Conservation (phyloP, 208 protist genomes). For the Trichomonas tenax region DNA sequence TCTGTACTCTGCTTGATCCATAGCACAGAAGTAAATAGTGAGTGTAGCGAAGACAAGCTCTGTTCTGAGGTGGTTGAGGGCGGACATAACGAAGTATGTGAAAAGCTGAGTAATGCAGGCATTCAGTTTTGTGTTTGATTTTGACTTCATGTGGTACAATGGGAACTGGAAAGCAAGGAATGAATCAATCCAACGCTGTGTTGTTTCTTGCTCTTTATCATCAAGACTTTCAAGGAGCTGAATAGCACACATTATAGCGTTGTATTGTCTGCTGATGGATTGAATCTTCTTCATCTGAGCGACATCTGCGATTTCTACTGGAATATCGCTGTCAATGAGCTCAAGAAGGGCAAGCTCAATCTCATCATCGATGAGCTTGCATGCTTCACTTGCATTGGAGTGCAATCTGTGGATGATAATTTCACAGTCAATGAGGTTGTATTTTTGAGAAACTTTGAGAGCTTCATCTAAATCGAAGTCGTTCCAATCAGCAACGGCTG, state of each 20-base stretch:
- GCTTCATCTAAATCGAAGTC: background rate
- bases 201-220: background rate
- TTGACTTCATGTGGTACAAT: background rate
- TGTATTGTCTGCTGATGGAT: background rate
- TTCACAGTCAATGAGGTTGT: background rate
- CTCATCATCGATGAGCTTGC: background rate
- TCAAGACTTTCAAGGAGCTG: background rate
- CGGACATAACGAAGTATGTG: background rate
- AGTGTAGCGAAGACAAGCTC: background rate
- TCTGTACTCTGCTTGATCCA: background rate
- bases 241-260: background rate
- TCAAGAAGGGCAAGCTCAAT: background rate
- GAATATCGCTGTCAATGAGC: background rate
- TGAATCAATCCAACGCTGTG: background rate
- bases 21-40: background rate
- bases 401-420: background rate
- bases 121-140: background rate
- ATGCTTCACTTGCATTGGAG: background rate
- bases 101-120: background rate
- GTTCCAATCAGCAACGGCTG: background rate
- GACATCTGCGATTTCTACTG: background rate
- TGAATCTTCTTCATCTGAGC: background rate
- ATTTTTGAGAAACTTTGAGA: background rate
- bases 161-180: background rate
- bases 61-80: background rate